Base-by-base conservation (phyloP, 1,284 basidiomycete species). In the Ustilago hordei region DNA sequence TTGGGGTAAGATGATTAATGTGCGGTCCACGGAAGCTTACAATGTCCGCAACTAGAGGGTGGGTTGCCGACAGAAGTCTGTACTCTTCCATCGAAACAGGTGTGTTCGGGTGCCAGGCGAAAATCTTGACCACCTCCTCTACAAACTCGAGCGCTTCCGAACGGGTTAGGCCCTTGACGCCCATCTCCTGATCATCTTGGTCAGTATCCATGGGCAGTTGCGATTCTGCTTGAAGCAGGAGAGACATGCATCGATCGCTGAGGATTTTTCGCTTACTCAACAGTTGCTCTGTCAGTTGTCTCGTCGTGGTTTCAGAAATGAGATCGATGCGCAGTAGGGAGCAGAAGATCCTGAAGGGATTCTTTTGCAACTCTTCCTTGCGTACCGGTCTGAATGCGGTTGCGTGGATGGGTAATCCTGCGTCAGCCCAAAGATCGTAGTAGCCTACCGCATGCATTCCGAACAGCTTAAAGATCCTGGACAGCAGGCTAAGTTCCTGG, bases 1-100 rank as follows among this genome's bases (percentile, higher is more conserved):
- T 68, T 15, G 87, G 87, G 8, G 87, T 88, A n/a, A 88, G 80
- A 71, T 88, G 87, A 67, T 88, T 88, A 80, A 88, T 87, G 68
- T 88, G 87, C 12, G 87, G 87, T 19, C 87, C 87, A 39, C 81
- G 76, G 81, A 88, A 88, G 15, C 83, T 85, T 12, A 81, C 86
- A 52, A 88, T 87, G 69, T 88, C 87, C 9, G 87, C 87, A 4
- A 87, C 82, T 6, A 88, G 75, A 1, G 87, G 82, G 61, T 87
- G 86, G 5, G 79, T 80, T 3, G 41, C 63, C n/a, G 82, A 80
- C 60, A 88, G 80, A 58, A 78, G 63, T 9, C 79, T 66, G 68
- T 88, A 88, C 38, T 80, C 75, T 8, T 73, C 75, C 39, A 80
- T 68, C 17, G 78, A 67, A 15, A 88, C 87, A 19, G 84, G 75